Base-by-base conservation (phyloP, 2,329 filamentous ascomycete species). In the Aureobasidium sp. region DNA sequence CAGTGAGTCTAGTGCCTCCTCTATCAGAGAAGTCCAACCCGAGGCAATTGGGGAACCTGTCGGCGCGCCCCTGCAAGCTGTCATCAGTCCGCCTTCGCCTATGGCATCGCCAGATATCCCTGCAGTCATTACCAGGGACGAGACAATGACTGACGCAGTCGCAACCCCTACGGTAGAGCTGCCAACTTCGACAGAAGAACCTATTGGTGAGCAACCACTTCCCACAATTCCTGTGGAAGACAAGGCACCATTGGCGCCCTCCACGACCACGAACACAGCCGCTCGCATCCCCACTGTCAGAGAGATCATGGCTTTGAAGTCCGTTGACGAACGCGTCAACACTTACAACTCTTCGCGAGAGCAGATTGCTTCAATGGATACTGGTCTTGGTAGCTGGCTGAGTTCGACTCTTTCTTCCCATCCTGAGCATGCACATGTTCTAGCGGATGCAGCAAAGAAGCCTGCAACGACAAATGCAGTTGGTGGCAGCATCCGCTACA, bases 301-400 rank as follows among this genome's bases (percentile, higher is more conserved):
- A 56, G 88, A 96, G 63, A 96, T 97, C 64, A 80, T 91, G 68
- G 84, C 83, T 9, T 80, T 94, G 55, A 80, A 83, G 17, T 84
- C 83, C 1, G 74, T 86, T 0, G 73, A 80, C 15, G 87, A 94
- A 66, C 85, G 91, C 22, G 89, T 94, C 64, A 78, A 81, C 47
- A 87, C 85, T 15, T 96, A 89, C 72, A 84, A 90, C 63, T 83
- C 87, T 63, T 88, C 89, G 0, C 84, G 90, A 48, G 77, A 83
- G 17, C 83, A 88, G 49, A 91, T 91, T 72, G 86, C 88, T 0
- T 73, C 76, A 14, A 85, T 88, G 71, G 86, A 96, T 63, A 88
- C 88, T 5, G 91, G 92, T 1, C 77, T 97, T n/a, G 79, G 75
- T 61, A 74, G 79, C 66, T 87, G 85, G 85, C 70, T 87, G 20